Conservation (phyloP, 768 basidiomycete species). For the Lentinula raphanica region DNA sequence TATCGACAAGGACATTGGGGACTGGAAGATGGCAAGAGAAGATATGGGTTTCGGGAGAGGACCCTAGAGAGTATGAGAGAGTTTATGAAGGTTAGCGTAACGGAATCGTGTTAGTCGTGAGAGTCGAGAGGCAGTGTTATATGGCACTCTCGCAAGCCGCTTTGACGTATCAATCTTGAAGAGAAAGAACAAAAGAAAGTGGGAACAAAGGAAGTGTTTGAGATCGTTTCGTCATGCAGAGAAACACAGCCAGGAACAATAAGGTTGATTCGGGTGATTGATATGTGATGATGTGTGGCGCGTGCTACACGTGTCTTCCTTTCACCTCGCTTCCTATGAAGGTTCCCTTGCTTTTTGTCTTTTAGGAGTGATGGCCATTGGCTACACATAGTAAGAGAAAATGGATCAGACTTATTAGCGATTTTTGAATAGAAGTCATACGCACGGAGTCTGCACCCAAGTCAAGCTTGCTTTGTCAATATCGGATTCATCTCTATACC, state of each 20-base stretch:
- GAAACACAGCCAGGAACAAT: background rate
- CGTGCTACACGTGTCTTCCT: no score
- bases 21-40: background rate
- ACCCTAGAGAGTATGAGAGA: background rate
- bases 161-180: slow-evolving; percentile 1
- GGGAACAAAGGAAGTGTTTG: slow-evolving; percentile 6
- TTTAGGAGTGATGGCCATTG: no score
- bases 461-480: no score
- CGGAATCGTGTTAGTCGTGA: slow-evolving; percentile 1
- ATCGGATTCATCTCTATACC: background rate
- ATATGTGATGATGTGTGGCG: background rate
- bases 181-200: slow-evolving; percentile 22
- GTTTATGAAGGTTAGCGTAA: slow-evolving; percentile 12
- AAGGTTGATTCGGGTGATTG: background rate
- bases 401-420: no score
- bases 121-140: background rate
- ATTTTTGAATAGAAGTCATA: no score
- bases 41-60: background rate
- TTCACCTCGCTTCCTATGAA: no score
- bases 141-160: background rate
- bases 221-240: background rate
- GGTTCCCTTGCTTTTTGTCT: background rate
- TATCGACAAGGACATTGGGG: slow-evolving; percentile 60
- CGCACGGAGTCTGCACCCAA: no score
- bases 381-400: no score